Evolutionary conservation across 495 filamentous ascomycete genomes (phyloP), one percentile per base, ranked within the genome.

Genomic region (Xylaria grammica): DNA sequence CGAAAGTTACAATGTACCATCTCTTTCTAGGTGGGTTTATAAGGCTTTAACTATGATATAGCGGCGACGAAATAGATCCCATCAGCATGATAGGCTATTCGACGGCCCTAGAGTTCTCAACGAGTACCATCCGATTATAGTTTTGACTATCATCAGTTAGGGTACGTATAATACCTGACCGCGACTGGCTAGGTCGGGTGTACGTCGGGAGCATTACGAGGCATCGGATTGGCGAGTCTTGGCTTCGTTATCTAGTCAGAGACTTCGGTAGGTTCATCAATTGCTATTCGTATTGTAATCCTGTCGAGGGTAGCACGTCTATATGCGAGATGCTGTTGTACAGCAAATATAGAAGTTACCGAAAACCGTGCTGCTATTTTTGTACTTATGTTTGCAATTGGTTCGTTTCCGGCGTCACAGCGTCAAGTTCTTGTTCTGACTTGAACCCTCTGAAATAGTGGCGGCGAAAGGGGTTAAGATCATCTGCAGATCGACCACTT

Each of bases 381-480:
- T 13, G n/a, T 20, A 40, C 51, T 20, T 53, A 65, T 1, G 26
- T 60, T 55, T 55, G 24, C 19, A 24, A 17, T 27, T 40, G 49
- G 9, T 32, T 29, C 38, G 11, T 54, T 27, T 52, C 27, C 13
- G 38, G 42, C 7, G 48, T 7, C 15, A 19, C 62, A 48, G 53
- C 38, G 29, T 63, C 64, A 13, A 22, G 38, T 9, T 65, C 36
- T 50, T 72, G 46, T 15, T 74, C 72, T 26, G 69, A 55, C 51
- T 70, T 72, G 67, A 74, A 74, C 0, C 72, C 72, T 34, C 58
- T 75, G 63, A 89, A 89, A 65, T 88, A 89, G 70, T 85, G 83
- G 74, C 86, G 89, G 58, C 92, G 84, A 73, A 96, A 96, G 10
- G 85, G 81, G 69, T 96, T 96, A 54, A 96, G 77, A 51, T 95